These are phyloP conservation scores for Brassica balearica DNA, from an alignment of 441 rosid species.

Conservation along the genomic window DNA sequence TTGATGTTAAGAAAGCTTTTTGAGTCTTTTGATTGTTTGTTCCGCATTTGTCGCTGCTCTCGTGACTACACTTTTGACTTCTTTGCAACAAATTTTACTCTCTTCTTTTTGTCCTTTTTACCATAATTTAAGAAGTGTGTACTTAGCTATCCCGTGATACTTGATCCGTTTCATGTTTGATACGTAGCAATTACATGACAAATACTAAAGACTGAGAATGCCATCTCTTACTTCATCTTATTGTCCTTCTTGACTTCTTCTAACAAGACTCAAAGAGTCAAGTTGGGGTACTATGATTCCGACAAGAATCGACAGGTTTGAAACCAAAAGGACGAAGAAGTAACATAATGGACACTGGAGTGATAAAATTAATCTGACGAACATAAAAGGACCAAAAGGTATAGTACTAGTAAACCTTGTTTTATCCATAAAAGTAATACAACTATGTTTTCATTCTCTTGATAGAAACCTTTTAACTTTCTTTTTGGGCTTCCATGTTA, in stretches of 20 bases:
- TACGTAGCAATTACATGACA: background rate
- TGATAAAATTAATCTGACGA: background rate
- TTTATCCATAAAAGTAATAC: background rate
- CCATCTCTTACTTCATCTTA: background rate
- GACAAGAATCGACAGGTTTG: conserved; percentile 43
- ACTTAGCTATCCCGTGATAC: conserved; percentile 32
- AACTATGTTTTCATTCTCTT: background rate
- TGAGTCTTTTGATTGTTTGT: conserved; percentile 30
- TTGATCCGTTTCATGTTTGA: background rate
- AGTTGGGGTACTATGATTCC: conserved; percentile 38
- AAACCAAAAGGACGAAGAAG: conserved; percentile 16
- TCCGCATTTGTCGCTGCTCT: conserved; percentile 39
- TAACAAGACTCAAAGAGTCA: conserved; percentile 29
- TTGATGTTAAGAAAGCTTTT: conserved; percentile 35
- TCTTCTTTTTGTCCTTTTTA: background rate
- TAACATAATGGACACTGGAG: conserved; percentile 11
- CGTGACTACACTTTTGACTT: conserved; percentile 27
- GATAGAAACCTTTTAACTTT: too few species aligned
- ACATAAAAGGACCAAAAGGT: conserved; percentile 9
- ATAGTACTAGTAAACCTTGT: background rate
- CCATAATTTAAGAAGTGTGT: conserved; percentile 23
- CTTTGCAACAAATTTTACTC: background rate
- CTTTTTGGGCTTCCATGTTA: conserved; percentile 1
- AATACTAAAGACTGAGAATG: background rate
- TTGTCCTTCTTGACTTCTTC: background rate